These are phyloP conservation scores for Gaeumannomyces tritici DNA, from an alignment of 2,329 filamentous ascomycete genomes.

Conservation along the genomic window DNA sequence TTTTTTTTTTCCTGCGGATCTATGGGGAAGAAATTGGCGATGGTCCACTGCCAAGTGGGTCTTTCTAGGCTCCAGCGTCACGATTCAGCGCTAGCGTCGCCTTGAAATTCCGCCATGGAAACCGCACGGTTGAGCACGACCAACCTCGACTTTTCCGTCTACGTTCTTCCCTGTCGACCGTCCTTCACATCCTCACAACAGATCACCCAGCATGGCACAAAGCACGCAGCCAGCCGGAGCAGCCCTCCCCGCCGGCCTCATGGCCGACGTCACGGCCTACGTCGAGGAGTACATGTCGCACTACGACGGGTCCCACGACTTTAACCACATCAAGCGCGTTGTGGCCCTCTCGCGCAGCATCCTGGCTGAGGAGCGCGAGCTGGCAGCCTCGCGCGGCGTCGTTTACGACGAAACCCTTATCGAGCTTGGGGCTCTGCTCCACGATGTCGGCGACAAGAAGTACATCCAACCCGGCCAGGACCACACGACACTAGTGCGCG, in stretches of 20 bases:
- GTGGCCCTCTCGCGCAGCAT: constrained; percentile 62
- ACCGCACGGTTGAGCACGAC: too few species aligned
- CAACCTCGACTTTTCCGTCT: too few species aligned
- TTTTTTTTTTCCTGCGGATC: too few species aligned
- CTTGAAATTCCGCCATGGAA: too few species aligned
- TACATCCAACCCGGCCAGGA: constrained; percentile 55
- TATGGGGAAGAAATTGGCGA: too few species aligned
- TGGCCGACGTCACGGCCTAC: constrained; percentile 48
- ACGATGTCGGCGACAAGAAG: constrained; percentile 84
- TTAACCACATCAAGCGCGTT: constrained; percentile 73
- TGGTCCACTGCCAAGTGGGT: too few species aligned
- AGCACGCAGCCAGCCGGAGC: too few species aligned
- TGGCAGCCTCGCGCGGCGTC: constrained; percentile 10
- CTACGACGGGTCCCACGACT: constrained; percentile 84
- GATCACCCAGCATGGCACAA: too few species aligned
- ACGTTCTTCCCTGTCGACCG: too few species aligned
- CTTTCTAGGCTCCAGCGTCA: too few species aligned
- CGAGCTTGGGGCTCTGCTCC: constrained; percentile 65
- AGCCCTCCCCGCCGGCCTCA: constrained; percentile 31
- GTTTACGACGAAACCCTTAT: constrained; percentile 44
- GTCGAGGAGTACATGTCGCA: constrained; percentile 64
- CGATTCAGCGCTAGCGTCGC: too few species aligned
- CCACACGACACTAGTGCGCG: constrained; percentile 41
- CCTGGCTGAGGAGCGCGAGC: constrained; percentile 34
- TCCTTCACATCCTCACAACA: too few species aligned